Evolutionary conservation across 441 rosid genomes (phyloP).

Genomic region (Francoa sonchifolia): DNA sequence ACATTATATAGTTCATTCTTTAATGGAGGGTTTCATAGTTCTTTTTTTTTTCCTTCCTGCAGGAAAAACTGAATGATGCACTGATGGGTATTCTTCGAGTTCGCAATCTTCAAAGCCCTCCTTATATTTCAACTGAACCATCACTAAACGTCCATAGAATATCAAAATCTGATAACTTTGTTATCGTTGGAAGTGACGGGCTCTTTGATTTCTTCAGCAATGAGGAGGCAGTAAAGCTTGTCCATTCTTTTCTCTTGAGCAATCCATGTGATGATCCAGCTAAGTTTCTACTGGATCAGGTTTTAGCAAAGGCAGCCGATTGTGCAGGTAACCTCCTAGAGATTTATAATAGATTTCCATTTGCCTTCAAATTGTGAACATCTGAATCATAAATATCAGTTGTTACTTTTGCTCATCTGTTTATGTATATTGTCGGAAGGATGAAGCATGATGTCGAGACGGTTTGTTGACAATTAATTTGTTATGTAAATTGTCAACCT

Average conservation of each 20-base stretch:
- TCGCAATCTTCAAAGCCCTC: conserved; percentile 73
- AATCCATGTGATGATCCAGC: conserved; percentile 84
- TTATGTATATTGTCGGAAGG: no score
- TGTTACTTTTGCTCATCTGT: not conserved
- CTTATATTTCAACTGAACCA: conserved; percentile 69
- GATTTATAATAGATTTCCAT: not conserved
- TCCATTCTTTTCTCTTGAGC: conserved; percentile 34
- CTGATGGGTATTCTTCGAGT: conserved; percentile 85
- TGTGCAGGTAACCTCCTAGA: conserved; percentile 48
- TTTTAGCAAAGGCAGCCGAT: conserved; percentile 68
- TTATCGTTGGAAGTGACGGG: conserved; percentile 83
- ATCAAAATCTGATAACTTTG: conserved; percentile 61
- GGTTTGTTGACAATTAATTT: no score
- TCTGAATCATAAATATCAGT: not conserved
- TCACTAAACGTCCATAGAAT: conserved; percentile 58
- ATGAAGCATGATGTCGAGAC: no score
- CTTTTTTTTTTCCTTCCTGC: conserved; percentile 16
- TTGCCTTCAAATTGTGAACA: not conserved
- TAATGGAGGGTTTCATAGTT: no score
- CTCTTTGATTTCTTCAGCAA: conserved; percentile 82
- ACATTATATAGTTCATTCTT: not conserved
- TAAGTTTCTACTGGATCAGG: conserved; percentile 64
- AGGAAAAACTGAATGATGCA: conserved; percentile 75
- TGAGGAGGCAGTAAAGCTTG: conserved; percentile 61
- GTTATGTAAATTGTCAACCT: no score